Base-by-base conservation (phyloP, 441 rosid species). In the Pelargonium australe region DNA sequence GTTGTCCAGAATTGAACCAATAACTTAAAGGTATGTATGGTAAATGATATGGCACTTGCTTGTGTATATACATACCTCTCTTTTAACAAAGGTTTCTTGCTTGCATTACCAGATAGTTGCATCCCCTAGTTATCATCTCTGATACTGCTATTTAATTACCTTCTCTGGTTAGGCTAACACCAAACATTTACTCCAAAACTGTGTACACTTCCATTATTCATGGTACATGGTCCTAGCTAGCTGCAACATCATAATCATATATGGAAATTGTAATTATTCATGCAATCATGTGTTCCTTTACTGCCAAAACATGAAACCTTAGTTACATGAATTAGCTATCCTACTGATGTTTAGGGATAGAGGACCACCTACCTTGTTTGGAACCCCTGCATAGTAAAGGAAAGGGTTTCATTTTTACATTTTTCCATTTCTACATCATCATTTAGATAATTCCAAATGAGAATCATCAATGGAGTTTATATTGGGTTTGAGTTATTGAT, bases 231-330 rank as follows among this genome's bases (percentile, higher is more conserved):
- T 12, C 57, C 57, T 5, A 51, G 16, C 57, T 12, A 51, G 40
- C 40, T 34, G 40, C 57, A 51, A 12, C 14, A 51, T 51, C 57
- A n/a, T 51, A 4, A 16, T n/a, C 57, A 51, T 51, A 51, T 51
- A n/a, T n/a, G n/a, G n/a, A 51, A 51, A 51, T n/a, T 51, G 57
- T 51, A 51, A 51, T 51, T 51, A 51, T 51, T 51, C 17, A n/a
- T 51, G 57, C 14, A 51, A 51, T 51, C 14, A 12, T 51, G 57
- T 51, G 14, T 51, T 51, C 7, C 16, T 51, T 51, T 1, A 6
- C 57, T 51, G 57, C 57, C 14, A 16, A 51, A n/a, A 5, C 17
- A 51, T 16, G 57, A 51, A 51, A 51, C 14, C 40, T 34, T 34
- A 34, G 40, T 34, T 34, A 34, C 40, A 34, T 12, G 53, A n/a